Evolutionary conservation across 106 monocot genomes (phyloP).

Genomic region (Vanilla planifolia): DNA sequence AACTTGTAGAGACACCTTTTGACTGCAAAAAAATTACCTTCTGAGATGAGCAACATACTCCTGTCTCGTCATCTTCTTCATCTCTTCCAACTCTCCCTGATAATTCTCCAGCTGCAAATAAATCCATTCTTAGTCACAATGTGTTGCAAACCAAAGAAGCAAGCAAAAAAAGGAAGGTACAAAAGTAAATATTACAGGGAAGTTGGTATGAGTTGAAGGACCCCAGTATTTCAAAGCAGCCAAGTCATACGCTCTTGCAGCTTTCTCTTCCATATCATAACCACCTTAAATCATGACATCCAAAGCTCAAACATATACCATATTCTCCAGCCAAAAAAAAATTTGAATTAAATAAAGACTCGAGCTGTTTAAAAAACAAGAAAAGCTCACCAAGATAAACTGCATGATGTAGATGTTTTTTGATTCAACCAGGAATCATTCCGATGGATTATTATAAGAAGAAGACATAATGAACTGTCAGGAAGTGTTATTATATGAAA

Average conservation of each 20-base stretch:
- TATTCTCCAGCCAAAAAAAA: neutral
- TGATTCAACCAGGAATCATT: neutral
- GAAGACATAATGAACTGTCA: neutral
- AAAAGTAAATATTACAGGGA: slow-evolving; percentile 43
- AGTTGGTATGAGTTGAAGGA: slow-evolving; percentile 58
- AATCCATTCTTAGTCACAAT: neutral
- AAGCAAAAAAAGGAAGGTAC: neutral
- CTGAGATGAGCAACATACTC: slow-evolving; percentile 51
- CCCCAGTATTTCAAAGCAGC: slow-evolving; percentile 95
- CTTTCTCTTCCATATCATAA: slow-evolving; percentile 70
- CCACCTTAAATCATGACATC: slow-evolving; percentile 37
- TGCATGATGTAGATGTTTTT: no score
- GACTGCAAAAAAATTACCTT: neutral
- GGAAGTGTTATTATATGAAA: no score
- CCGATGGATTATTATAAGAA: neutral
- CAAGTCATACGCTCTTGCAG: slow-evolving; percentile 76
- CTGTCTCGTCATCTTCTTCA: slow-evolving; percentile 63
- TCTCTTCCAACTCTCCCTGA: slow-evolving; percentile 58
- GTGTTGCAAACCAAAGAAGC: neutral
- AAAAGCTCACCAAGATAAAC: slow-evolving; percentile 81
- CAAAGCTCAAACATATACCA: neutral
- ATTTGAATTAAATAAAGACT: neutral
- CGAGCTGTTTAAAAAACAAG: no score
- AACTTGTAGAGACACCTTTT: no score
- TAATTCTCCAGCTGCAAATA: slow-evolving; percentile 46